A percentile compares a stretch with the other conserved stretches of the same genome.
Conservation (phyloP, 345 rosid species). For the Populus tremula region DNA sequence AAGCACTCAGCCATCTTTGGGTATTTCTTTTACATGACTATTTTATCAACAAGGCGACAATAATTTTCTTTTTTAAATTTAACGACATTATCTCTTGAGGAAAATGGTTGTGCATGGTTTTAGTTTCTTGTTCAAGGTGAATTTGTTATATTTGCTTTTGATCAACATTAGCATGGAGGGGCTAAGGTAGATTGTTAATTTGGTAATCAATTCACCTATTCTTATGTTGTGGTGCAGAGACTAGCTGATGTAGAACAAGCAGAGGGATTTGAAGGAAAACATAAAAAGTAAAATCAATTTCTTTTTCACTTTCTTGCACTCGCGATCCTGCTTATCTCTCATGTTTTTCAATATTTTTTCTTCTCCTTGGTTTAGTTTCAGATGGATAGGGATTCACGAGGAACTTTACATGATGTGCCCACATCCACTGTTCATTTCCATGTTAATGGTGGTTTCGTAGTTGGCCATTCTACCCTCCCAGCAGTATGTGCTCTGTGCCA, state of each 20-base stretch:
- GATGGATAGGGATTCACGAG: conserved; percentile 43
- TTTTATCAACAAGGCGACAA: not conserved
- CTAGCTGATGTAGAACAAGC: not conserved
- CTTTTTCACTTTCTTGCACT: not conserved
- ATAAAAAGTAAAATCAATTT: not conserved
- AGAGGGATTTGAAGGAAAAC: not conserved
- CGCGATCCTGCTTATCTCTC: not conserved
- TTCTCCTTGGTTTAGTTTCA: conserved; percentile 2
- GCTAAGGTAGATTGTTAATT: not conserved
- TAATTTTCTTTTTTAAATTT: not conserved
- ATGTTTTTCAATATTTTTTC: not conserved
- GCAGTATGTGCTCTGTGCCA: conserved; percentile 58
- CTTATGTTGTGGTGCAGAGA: not conserved
- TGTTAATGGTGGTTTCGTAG: conserved; percentile 23
- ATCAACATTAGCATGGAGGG: not conserved
- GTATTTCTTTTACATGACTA: not conserved
- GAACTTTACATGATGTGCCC: conserved; percentile 12
- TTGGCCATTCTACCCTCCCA: conserved; percentile 30
- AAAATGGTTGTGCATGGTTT: not conserved
- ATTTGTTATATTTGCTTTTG: not conserved
- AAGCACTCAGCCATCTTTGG: not conserved
- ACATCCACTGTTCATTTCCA: conserved; percentile 8
- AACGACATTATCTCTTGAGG: not conserved
- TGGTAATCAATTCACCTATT: not conserved
- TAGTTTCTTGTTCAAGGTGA: not conserved